Conservation (phyloP, 2,329 filamentous ascomycete genomes). For the Albophoma yamanashiensis region DNA sequence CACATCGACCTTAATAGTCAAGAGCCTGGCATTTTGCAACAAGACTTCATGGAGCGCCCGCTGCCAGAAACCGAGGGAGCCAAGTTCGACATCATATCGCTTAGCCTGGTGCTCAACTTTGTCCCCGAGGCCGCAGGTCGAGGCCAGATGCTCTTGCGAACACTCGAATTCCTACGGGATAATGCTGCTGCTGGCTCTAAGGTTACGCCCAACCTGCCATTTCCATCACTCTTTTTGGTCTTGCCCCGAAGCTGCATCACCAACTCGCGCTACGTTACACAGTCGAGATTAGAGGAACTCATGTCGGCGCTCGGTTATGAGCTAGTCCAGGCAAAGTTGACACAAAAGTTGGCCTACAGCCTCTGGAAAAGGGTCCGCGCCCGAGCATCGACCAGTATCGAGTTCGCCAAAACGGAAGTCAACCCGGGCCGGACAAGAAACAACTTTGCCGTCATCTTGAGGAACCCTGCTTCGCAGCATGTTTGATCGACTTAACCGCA, state of each 20-base stretch:
- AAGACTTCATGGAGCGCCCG: slow-evolving; percentile 89
- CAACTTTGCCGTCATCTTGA: slow-evolving; percentile 77
- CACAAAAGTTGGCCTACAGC: slow-evolving; percentile 78
- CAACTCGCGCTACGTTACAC: slow-evolving; percentile 85
- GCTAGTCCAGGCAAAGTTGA: slow-evolving; percentile 56
- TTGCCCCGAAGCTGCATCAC: slow-evolving; percentile 77
- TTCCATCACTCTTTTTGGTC: slow-evolving; percentile 77
- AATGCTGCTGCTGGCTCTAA: slow-evolving; percentile 4
- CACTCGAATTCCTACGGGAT: slow-evolving; percentile 54
- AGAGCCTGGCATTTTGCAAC: slow-evolving; percentile 66
- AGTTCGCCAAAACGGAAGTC: slow-evolving; percentile 56
- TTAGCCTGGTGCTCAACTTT: slow-evolving; percentile 91
- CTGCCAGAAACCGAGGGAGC: slow-evolving; percentile 52
- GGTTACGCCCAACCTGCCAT: slow-evolving; percentile 19
- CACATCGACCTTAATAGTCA: slow-evolving; percentile 90
- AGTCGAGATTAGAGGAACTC: slow-evolving; percentile 56
- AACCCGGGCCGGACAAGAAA: slow-evolving; percentile 69
- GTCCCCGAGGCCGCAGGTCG: slow-evolving; percentile 66
- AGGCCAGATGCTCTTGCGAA: slow-evolving; percentile 78
- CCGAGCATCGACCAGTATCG: slow-evolving; percentile 4
- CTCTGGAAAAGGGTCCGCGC: slow-evolving; percentile 54
- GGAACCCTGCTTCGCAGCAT: neutral
- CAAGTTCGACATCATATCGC: slow-evolving; percentile 78
- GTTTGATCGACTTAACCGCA: neutral
- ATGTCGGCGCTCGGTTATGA: slow-evolving; percentile 70